Evolutionary conservation across 176 grass and related monocot species (phyloP), one percentile per base, ranked within the genome.

Genomic region (Hyparrhenia diplandra): DNA sequence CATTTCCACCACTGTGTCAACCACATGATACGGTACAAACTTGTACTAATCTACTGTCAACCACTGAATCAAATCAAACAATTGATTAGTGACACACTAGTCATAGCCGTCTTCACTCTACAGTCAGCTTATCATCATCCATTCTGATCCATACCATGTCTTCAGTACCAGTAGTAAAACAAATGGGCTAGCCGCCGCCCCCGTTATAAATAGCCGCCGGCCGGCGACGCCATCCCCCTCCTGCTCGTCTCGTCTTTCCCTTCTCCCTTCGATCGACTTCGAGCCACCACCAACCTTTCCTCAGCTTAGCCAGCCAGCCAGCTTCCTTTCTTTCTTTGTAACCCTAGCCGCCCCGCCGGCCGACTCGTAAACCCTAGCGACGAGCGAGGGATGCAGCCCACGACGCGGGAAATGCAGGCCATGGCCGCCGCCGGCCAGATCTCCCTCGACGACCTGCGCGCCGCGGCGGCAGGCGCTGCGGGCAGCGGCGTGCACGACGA

Each of bases 141-240:
- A 5, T 14, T 65, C n/a, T n/a, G n/a, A n/a, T n/a, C n/a, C n/a
- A n/a, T n/a, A n/a, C n/a, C n/a, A n/a, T n/a, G n/a, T n/a, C n/a
- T n/a, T n/a, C n/a, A n/a, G n/a, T n/a, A n/a, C n/a, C n/a, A n/a
- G n/a, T n/a, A n/a, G n/a, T n/a, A 66, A 78, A 63, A n/a, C 65
- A 39, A 62, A 72, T 61, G n/a, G n/a, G n/a, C n/a, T n/a, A 78
- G 23, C 77, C 43, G 75, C 83, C 65, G 75, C 43, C 61, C 87
- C 87, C 83, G 78, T 67, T 84, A 87, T 83, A 92, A 88, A 85
- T n/a, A n/a, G n/a, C n/a, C n/a, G n/a, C n/a, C 83, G 83, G 79
- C 80, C 83, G 62, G 32, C 83, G 55, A 31, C 83, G 31, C 64
- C 74, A 54, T 52, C 30, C 29, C 30, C 55, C 54, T 43, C 54